Evolutionary conservation across 2,329 filamentous ascomycete species (phyloP).

Genomic region (Pyrenochaeta sp.): DNA sequence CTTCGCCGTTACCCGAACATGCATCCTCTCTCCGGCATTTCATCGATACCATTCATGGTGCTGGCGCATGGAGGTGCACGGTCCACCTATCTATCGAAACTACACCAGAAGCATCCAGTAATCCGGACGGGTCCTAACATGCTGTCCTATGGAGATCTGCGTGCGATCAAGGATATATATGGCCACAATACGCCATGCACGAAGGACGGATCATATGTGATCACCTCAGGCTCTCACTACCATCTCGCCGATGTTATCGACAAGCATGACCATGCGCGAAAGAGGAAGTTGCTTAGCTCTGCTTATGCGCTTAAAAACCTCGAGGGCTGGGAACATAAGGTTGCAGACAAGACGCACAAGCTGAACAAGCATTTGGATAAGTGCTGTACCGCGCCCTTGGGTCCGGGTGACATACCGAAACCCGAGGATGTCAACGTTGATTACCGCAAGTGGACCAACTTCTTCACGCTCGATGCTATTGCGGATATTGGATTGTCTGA

Average conservation of each 20-base stretch:
- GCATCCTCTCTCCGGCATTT: slow-evolving; percentile 57
- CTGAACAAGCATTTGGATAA: slow-evolving; percentile 57
- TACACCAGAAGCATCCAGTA: slow-evolving; percentile 59
- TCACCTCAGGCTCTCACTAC: slow-evolving; percentile 58
- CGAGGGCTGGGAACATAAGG: slow-evolving; percentile 64
- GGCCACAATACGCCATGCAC: slow-evolving; percentile 61
- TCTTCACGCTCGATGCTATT: slow-evolving; percentile 66
- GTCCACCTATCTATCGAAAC: slow-evolving; percentile 53
- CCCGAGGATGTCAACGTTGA: slow-evolving; percentile 58
- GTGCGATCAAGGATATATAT: slow-evolving; percentile 60
- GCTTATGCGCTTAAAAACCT: slow-evolving; percentile 64
- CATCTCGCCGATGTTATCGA: slow-evolving; percentile 63
- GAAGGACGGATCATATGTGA: slow-evolving; percentile 60
- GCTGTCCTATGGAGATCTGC: slow-evolving; percentile 42
- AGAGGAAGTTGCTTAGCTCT: slow-evolving; percentile 60
- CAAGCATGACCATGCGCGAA: slow-evolving; percentile 61
- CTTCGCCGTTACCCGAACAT: slow-evolving; percentile 61
- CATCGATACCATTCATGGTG: slow-evolving; percentile 58
- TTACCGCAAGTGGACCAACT: slow-evolving; percentile 62
- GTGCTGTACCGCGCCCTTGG: slow-evolving; percentile 51
- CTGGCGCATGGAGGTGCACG: slow-evolving; percentile 56
- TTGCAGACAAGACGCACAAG: slow-evolving; percentile 60
- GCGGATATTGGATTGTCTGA: slow-evolving; percentile 64
- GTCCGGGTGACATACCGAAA: slow-evolving; percentile 28
- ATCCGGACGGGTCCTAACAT: slow-evolving; percentile 44